These are phyloP conservation scores for Ulota crispa DNA, from an alignment of 225 moss, liverwort and hornwort genomes.

Conservation along the genomic window DNA sequence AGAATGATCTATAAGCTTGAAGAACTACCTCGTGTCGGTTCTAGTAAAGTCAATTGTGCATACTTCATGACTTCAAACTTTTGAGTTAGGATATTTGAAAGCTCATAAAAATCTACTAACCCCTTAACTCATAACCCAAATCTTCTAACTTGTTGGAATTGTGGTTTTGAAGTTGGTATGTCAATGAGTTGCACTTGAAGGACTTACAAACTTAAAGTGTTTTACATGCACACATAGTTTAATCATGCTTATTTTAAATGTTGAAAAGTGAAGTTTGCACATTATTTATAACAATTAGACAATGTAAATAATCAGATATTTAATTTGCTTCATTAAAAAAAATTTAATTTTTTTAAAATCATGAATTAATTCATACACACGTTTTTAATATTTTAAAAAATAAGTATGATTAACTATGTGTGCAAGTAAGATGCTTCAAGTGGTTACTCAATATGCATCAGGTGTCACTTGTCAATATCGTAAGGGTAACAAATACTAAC, in stretches of 20 bases:
- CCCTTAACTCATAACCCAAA: no score
- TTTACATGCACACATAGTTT: neutral
- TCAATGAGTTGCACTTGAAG: no score
- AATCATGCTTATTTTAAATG: neutral
- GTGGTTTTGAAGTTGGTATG: no score
- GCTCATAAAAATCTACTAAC: no score
- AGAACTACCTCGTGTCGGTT: neutral
- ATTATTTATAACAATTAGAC: rapidly evolving
- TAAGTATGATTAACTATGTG: neutral
- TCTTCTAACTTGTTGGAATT: no score
- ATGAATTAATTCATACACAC: no score
- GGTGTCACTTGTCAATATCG: neutral
- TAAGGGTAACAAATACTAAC: neutral
- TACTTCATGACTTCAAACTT: neutral
- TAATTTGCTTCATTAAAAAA: no score
- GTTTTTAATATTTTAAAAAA: rapidly evolving
- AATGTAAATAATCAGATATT: no score
- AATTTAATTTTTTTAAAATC: no score
- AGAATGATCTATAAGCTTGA: neutral
- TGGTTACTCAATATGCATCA: neutral
- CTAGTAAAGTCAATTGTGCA: neutral
- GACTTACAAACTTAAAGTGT: neutral
- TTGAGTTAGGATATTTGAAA: neutral
- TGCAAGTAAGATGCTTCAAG: neutral
- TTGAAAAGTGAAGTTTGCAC: neutral